Base-by-base conservation (phyloP, 139 green algal genomes). In the Asterochloris erici region DNA sequence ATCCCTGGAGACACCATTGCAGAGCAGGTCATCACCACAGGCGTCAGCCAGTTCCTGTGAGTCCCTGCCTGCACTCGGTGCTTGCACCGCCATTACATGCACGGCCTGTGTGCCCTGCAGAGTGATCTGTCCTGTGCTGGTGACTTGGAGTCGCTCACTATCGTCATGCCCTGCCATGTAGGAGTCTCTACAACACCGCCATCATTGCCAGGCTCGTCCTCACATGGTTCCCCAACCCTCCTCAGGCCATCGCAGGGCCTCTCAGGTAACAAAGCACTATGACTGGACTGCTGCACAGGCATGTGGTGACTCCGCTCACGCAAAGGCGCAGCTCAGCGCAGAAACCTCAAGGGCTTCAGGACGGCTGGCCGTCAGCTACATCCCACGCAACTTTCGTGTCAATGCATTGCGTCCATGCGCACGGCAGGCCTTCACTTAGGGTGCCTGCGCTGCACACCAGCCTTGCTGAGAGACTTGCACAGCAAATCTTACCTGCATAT, bases 141-240 rank as follows among this genome's bases (percentile, higher is more conserved):
- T 27, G 12, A 15, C 19, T 11, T 11, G 16, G 11, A 29, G 11
- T 75, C 11, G 27, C 28, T 68, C 14, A 47, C 28, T 26, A 28
- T n/a, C 54, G 9, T 21, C 19, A 60, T 17, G n/a, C 1, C 14
- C 47, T n/a, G 62, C 68, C 21, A 62, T 81, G 61, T 88, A 96
- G 94, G 81, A 94, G 91, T 83, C 89, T 99, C 27, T 99, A 99
- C 92, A 99, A 99, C 89, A 94, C 93, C 21, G 91, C 95, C 12
- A 91, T 99, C 54, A 95, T 99, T 68, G 89, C 88, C 21, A 91
- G 97, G 27, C 85, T 99, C 15, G 84, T 99, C 64, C 90, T 99
- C 14, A 99, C 97, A 0, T 99, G 97, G 95, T 99, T 99, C 90
- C 96, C 97, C 68, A 93, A 96, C 81, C 86, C 95, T 1, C 96